Base-by-base conservation (phyloP, 2,329 filamentous ascomycete genomes). In the Nannizziopsis barbatae region DNA sequence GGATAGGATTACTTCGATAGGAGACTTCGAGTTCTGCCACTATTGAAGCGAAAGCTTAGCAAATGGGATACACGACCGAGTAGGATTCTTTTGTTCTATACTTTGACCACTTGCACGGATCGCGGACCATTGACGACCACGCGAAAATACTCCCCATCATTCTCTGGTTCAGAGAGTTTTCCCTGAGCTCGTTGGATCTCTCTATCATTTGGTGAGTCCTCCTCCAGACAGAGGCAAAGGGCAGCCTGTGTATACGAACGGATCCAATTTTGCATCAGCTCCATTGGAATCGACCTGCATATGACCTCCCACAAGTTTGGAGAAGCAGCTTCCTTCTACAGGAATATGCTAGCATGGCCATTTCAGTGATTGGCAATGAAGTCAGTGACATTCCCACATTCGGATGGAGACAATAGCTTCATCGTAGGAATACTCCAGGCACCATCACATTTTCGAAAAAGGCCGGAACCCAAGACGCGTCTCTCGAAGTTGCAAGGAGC, bases 121-220 rank as follows among this genome's bases (percentile, higher is more conserved):
- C 53, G 50, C 11, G 6, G 31, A 18, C 47, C 52, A 5, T 30
- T 6, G 12, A 52, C 53, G 15, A 38, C 51, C 45, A 69, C 61
- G n/a, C 56, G 60, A 40, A 68, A 52, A 40, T 58, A 62, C 30
- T 58, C 60, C 10, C 61, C 65, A 56, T 68, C 58, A 48, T 68
- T 61, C 40, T 63, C 56, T 6, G 37, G 39, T 3, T 11, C 2
- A 3, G 38, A 35, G 3, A 47, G 39, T 15, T 47, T 47, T 15
- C 12, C 7, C 12, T 27, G 31, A 3, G 27, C 35, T 6, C 18
- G 22, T 36, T 30, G 45, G 8, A 11, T 14, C 5, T 17, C n/a
- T 6, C 18, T 35, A 3, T 36, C 38, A 12, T 44, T 35, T 12
- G 40, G 35, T 20, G 27, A 14, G 14, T 42, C 32, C 17, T 42